phyloP scores from a whole-genome alignment of 208 protist species.

The Trypanosoma conorhini region DNA sequence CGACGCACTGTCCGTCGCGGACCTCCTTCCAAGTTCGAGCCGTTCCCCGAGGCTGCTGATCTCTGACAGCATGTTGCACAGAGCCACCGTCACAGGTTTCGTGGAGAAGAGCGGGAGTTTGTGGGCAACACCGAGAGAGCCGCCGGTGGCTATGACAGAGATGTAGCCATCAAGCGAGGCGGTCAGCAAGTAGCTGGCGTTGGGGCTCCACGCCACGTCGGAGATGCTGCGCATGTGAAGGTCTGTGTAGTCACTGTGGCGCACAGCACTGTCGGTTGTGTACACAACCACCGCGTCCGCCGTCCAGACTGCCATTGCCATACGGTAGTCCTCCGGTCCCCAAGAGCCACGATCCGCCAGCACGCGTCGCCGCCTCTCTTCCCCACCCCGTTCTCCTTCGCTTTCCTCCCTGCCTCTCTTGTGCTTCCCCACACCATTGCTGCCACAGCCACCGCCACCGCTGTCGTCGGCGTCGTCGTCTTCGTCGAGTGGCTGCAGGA shows the following conservation, averaged over 20 bases:
- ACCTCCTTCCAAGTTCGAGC: conserved; percentile 32
- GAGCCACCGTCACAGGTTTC: conserved; percentile 35
- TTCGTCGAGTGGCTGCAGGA: conserved; percentile 50
- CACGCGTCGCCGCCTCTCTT: not conserved
- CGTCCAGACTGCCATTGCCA: conserved; percentile 86
- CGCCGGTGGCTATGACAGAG: conserved; percentile 67
- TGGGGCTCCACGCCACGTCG: conserved; percentile 75
- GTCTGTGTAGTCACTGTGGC: conserved; percentile 88
- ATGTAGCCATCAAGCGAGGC: conserved; percentile 86
- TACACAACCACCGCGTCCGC: conserved; percentile 84
- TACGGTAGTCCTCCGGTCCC: conserved; percentile 81
- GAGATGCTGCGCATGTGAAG: conserved; percentile 89
- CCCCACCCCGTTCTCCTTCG: conserved; percentile 3
- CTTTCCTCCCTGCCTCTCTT: conserved; percentile 1
- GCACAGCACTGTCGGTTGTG: conserved; percentile 76
- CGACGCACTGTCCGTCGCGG: not conserved
- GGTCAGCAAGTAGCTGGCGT: conserved; percentile 67
- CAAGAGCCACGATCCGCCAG: conserved; percentile 41
- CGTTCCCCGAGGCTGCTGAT: conserved; percentile 27
- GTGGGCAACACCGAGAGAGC: conserved; percentile 49
- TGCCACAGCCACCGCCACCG: too few relatives aligned
- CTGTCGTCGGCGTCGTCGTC: not conserved
- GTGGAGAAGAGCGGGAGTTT: conserved; percentile 63
- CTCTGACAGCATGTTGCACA: conserved; percentile 41
- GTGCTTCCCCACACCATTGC: not conserved